Conservation (phyloP, 768 basidiomycete species). For the Daedalea quercina region DNA sequence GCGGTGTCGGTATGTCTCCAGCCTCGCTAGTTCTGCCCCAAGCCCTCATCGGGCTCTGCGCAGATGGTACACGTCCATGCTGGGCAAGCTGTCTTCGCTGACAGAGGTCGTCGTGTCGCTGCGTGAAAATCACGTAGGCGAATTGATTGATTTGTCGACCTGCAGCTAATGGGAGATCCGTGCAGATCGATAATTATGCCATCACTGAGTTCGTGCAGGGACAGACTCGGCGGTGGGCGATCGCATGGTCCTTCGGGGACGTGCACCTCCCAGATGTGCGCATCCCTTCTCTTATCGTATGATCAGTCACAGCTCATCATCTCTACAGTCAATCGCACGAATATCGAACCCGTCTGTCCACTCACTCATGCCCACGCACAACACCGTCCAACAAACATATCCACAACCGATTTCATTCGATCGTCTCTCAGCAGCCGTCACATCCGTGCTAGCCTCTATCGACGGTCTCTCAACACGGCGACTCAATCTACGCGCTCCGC, state of each 20-base stretch:
- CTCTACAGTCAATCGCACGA: slow-evolving; percentile 28
- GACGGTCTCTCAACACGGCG: slow-evolving; percentile 17
- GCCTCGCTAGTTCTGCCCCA: background rate
- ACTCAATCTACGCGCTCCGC: too few relatives aligned
- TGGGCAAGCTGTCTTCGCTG: slow-evolving; percentile 82
- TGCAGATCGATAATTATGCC: slow-evolving; percentile 80
- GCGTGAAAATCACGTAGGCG: slow-evolving; percentile 34
- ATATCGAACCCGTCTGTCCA: slow-evolving; percentile 37
- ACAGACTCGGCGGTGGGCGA: slow-evolving; percentile 85
- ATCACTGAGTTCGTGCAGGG: slow-evolving; percentile 82
- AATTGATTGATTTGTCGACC: background rate
- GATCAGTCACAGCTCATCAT: too few relatives aligned
- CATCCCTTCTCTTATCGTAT: slow-evolving; percentile 8
- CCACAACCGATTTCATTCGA: background rate
- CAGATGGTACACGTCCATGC: slow-evolving; percentile 92
- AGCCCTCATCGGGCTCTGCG: background rate
- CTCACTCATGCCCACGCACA: slow-evolving; percentile 49
- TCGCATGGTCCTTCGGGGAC: slow-evolving; percentile 77
- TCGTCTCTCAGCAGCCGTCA: slow-evolving; percentile 17
- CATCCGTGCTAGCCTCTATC: slow-evolving; percentile 28
- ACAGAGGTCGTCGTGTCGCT: slow-evolving; percentile 51
- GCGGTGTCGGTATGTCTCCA: slow-evolving; percentile 46
- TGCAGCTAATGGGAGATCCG: background rate
- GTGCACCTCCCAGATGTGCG: slow-evolving; percentile 73
- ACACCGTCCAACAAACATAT: slow-evolving; percentile 42